Percentiles rank a stretch among this genome's conserved stretches.
These are phyloP conservation scores for Podaxis carcinomalis DNA, from an alignment of 768 basidiomycete genomes.

Conservation along the genomic window DNA sequence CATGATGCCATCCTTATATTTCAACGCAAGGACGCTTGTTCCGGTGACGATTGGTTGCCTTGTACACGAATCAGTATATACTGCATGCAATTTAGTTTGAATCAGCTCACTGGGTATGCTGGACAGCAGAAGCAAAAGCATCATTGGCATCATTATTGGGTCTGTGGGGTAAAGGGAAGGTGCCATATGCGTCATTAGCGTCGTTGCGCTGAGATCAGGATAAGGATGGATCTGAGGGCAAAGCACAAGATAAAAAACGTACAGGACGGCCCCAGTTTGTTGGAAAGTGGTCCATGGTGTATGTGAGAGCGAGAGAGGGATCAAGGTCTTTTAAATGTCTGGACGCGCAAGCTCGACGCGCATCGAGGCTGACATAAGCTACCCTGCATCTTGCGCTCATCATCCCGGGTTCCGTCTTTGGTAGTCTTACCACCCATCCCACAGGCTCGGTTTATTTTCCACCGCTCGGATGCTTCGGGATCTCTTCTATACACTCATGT, in stretches of 20 bases:
- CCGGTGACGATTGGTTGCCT: constrained; percentile 96
- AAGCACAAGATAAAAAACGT: constrained; percentile 28
- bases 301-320: constrained; percentile 8
- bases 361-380: constrained; percentile 23
- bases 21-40: constrained; percentile 91
- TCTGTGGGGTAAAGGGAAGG: constrained; percentile 69
- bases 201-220: constrained; percentile 58
- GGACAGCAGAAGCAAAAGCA: constrained; percentile 59
- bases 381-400: background rate
- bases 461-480: background rate
- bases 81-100: background rate
- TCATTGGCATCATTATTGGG: constrained; percentile 48
- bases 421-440: background rate
- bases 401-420: background rate
- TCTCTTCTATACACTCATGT: background rate
- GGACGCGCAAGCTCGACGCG: constrained; percentile 27
- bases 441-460: background rate
- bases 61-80: background rate
- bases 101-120: constrained; percentile 71
- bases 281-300: constrained; percentile 76
- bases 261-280: constrained; percentile 82
- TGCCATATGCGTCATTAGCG: constrained; percentile 67
- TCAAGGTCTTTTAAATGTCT: constrained; percentile 4
- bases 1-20: constrained; percentile 96
- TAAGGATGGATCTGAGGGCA: background rate